Evolutionary conservation across 257 asterid genomes (phyloP).

Genomic region (Penstemon davidsonii): DNA sequence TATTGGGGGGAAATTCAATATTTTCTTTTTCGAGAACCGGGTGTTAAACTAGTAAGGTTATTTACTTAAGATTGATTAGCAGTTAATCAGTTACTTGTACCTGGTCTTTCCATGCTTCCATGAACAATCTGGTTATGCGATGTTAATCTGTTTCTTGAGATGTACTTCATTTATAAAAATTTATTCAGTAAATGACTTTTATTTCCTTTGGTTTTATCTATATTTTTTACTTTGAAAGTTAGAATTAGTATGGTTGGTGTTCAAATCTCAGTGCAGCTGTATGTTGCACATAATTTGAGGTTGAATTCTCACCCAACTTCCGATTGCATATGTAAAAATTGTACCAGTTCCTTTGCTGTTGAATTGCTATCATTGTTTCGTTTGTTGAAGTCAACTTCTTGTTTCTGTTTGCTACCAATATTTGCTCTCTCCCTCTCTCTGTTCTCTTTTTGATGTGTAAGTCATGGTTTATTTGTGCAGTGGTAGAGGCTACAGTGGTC

Average conservation of each 20-base stretch:
- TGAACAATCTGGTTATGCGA: constrained; percentile 11
- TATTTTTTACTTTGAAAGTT: background rate
- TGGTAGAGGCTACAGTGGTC: constrained; percentile 59
- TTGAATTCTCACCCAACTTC: constrained; percentile 5
- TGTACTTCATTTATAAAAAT: background rate
- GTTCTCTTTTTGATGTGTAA: background rate
- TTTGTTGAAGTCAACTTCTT: background rate
- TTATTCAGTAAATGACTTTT: background rate
- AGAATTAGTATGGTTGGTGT: background rate
- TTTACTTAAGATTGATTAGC: constrained; percentile 13
- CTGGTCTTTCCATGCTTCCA: background rate
- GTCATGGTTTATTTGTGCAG: constrained; percentile 36
- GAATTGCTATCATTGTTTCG: background rate
- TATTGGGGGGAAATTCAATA: background rate
- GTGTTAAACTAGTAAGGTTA: background rate
- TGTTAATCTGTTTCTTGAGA: constrained; percentile 5
- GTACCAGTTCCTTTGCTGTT: background rate
- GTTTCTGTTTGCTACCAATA: constrained; percentile 3
- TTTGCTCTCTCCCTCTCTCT: constrained; percentile 3
- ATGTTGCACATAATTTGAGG: background rate
- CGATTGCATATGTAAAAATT: constrained; percentile 8
- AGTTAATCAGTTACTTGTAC: background rate
- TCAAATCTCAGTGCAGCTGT: background rate
- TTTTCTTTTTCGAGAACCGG: background rate
- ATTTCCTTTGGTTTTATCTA: background rate